Base-by-base conservation (phyloP, 805 yeast species). In the Saturnispora diversa region DNA sequence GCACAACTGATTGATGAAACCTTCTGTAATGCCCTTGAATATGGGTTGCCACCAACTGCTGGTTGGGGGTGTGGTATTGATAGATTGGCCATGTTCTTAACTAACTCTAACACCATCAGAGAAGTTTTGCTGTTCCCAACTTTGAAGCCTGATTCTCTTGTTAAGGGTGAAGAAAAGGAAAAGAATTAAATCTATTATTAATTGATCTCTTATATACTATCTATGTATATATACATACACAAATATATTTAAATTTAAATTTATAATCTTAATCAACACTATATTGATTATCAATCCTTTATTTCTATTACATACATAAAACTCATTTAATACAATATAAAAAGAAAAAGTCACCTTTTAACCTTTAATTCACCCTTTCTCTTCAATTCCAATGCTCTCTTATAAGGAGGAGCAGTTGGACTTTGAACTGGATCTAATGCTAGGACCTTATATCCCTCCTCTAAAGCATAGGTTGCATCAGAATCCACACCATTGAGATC, bases 1-100 rank as follows among this genome's bases (percentile, higher is more conserved):
- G 98, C 96, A 47, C 97, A 90, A 72, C 61, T 87, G 65, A 75
- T 92, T 50, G 98, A 90, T 64, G 98, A 90, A 71, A 82, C 84
- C 50, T 90, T 90, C 88, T 83, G 94, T 73, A 84, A 88, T 56
- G 97, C 98, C 52, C 76, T 90, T 58, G 98, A 90, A 71, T 90
- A 86, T 65, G 98, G 97, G 67, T 75, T 90, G 58, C 98, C 98
- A 45, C 98, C 98, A 57, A 92, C 97, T 54, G 97, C 94, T 65
- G 98, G 98, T 54, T 90, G 97, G 97, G 98, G 98, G 55, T 82
- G 95, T 69, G 98, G 98, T 75, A 88, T 90, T 53, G 98, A 90
- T 69, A 83, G 98, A 74, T 64, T 90, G 60, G 87, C 96, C 59
- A 90, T 90, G 98, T 92, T 92, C 73, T 77, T 92, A 70, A 92